Evolutionary conservation across 164 flowering plant genomes (phyloP).

Genomic region (Magnolia officinalis): DNA sequence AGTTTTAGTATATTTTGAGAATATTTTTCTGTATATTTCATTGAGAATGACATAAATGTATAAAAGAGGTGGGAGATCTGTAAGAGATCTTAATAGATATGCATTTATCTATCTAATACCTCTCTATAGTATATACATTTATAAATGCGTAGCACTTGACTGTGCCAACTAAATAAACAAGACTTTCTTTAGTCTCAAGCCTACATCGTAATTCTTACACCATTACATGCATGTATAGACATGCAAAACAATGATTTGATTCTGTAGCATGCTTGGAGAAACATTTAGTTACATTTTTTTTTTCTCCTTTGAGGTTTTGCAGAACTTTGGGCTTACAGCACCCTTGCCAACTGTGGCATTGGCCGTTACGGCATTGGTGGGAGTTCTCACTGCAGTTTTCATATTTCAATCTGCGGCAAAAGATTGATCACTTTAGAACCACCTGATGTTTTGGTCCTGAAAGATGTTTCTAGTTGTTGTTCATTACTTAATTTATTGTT

Average conservation of each 20-base stretch:
- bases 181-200: not conserved
- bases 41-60: too few relatives aligned
- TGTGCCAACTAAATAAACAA: not conserved
- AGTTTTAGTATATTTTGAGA: too few relatives aligned
- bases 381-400: slow-evolving; percentile 80
- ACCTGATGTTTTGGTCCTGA: not conserved
- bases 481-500: not conserved
- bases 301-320: slow-evolving; percentile 28
- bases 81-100: too few relatives aligned
- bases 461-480: not conserved
- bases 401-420: slow-evolving; percentile 84
- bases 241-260: not conserved
- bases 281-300: not conserved
- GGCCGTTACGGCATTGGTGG: slow-evolving; percentile 80
- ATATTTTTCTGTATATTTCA: too few relatives aligned
- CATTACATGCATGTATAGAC: too few relatives aligned
- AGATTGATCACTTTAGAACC: slow-evolving; percentile 30
- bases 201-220: not conserved
- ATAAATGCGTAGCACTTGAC: too few relatives aligned
- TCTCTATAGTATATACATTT: too few relatives aligned
- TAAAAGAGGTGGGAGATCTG: too few relatives aligned
- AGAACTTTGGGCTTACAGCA: slow-evolving; percentile 79
- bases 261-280: not conserved
- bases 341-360: slow-evolving; percentile 84
- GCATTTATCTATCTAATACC: too few relatives aligned